These are phyloP conservation scores for Curvularia hawaiiensis DNA, from an alignment of 2,329 filamentous ascomycete species.

Conservation along the genomic window DNA sequence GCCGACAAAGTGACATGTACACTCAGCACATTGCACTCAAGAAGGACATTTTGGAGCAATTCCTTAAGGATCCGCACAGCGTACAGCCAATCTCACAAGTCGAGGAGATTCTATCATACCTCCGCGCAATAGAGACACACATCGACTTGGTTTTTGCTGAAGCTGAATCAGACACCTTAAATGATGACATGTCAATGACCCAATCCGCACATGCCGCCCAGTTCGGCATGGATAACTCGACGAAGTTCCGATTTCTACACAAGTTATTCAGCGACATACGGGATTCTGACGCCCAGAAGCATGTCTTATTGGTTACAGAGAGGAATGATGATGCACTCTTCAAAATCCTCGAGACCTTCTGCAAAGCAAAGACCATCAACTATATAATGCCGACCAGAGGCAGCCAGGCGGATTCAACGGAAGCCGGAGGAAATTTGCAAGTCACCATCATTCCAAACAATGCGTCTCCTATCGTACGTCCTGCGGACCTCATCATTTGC, in stretches of 20 bases:
- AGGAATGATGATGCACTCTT: constrained; percentile 30
- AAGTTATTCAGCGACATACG: constrained; percentile 29
- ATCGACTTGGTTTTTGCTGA: constrained; percentile 39
- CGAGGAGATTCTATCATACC: constrained; percentile 25
- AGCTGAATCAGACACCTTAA: constrained; percentile 14
- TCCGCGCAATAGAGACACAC: constrained; percentile 40
- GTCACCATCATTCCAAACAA: constrained; percentile 46
- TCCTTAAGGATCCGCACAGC: constrained; percentile 18
- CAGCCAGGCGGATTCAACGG: constrained; percentile 12
- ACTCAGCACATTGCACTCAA: constrained; percentile 24
- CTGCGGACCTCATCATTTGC: constrained; percentile 49
- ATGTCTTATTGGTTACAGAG: constrained; percentile 38
- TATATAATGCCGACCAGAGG: constrained; percentile 34
- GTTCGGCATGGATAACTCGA: constrained; percentile 38
- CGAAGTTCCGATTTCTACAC: constrained; percentile 43
- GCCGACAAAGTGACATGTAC: constrained; percentile 38
- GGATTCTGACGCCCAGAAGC: constrained; percentile 23
- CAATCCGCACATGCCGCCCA: constrained; percentile 28
- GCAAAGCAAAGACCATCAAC: constrained; percentile 27
- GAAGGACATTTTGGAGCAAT: constrained; percentile 25
- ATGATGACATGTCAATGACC: constrained; percentile 16
- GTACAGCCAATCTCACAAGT: constrained; percentile 23
- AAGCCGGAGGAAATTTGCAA: constrained; percentile 23
- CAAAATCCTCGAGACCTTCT: constrained; percentile 35
- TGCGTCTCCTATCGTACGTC: constrained; percentile 24